These are phyloP conservation scores for Clarireedia paspali DNA, from an alignment of 2,329 filamentous ascomycete genomes.

Conservation along the genomic window DNA sequence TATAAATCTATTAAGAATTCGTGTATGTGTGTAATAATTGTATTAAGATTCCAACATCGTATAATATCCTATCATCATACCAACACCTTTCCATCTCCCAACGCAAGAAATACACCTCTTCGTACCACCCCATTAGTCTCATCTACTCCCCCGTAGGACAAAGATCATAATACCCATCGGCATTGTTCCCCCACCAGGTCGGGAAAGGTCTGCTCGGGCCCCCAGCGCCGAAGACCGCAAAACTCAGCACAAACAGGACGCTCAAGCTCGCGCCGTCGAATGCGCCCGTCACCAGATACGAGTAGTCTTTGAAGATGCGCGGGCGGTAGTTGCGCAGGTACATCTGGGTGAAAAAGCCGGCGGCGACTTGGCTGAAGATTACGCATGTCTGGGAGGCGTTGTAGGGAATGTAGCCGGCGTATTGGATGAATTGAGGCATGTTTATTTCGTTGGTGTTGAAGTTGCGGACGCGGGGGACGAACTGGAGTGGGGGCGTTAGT, in stretches of 20 bases:
- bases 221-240: constrained; percentile 37
- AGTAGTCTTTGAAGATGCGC: constrained; percentile 34
- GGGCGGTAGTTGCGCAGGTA: constrained; percentile 33
- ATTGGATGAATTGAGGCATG: constrained; percentile 46
- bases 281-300: constrained; percentile 35
- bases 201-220: constrained; percentile 32
- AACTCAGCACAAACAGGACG: constrained; percentile 35
- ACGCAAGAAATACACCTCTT: too few species aligned
- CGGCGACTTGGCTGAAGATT: constrained; percentile 37
- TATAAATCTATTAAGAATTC: too few species aligned
- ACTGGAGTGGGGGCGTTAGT: constrained; percentile 27
- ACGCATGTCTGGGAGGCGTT: constrained; percentile 49
- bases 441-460: constrained; percentile 40
- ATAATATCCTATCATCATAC: too few species aligned
- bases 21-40: too few species aligned
- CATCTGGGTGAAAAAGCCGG: constrained; percentile 37
- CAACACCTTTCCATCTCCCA: too few species aligned
- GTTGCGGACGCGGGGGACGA: constrained; percentile 38
- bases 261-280: constrained; percentile 35
- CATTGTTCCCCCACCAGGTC: constrained; percentile 12
- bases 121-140: too few species aligned
- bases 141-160: constrained; percentile 13
- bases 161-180: constrained; percentile 22
- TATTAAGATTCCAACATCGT: too few species aligned
- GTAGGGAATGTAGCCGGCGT: constrained; percentile 46